phyloP scores from a whole-genome alignment of 176 grass and related monocot genomes.

The Triticum turgidum region DNA sequence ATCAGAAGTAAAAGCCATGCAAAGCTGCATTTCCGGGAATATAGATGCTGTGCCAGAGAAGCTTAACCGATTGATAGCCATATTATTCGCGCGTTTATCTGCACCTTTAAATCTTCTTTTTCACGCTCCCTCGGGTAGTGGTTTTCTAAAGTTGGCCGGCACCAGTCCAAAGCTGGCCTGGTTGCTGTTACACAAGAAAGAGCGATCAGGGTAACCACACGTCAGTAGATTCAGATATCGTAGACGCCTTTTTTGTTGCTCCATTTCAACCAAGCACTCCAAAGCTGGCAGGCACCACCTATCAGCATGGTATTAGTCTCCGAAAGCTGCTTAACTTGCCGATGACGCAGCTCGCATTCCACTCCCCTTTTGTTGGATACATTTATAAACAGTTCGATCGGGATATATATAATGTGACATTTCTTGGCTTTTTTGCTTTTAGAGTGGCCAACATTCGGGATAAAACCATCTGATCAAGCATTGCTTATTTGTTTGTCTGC shows the following conservation, averaged over 20 bases:
- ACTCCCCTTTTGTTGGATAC: slow-evolving; percentile 11
- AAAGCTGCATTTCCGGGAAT: too few species aligned
- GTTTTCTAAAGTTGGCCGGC: neutral
- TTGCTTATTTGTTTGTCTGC: neutral
- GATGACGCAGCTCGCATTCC: slow-evolving; percentile 52
- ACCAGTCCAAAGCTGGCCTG: neutral
- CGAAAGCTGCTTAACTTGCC: slow-evolving; percentile 41
- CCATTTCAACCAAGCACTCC: slow-evolving; percentile 17
- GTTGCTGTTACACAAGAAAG: neutral
- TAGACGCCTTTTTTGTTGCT: slow-evolving; percentile 13
- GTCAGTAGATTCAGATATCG: neutral
- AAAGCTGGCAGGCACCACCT: slow-evolving; percentile 18
- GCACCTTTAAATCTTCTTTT: neutral
- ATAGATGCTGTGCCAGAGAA: too few species aligned
- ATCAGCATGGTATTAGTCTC: slow-evolving; percentile 21
- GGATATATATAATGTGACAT: neutral
- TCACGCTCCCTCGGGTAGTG: neutral
- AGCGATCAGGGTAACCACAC: slow-evolving; percentile 6
- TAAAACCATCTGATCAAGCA: neutral
- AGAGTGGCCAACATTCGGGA: slow-evolving; percentile 10
- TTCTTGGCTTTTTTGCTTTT: neutral
- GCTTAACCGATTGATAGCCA: too few species aligned
- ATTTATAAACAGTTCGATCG: neutral
- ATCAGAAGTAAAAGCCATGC: too few species aligned
- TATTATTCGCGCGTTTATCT: too few species aligned